Conservation (phyloP, 371 early-diverging fungal genomes). For the Basidiobolus heterosporus region DNA sequence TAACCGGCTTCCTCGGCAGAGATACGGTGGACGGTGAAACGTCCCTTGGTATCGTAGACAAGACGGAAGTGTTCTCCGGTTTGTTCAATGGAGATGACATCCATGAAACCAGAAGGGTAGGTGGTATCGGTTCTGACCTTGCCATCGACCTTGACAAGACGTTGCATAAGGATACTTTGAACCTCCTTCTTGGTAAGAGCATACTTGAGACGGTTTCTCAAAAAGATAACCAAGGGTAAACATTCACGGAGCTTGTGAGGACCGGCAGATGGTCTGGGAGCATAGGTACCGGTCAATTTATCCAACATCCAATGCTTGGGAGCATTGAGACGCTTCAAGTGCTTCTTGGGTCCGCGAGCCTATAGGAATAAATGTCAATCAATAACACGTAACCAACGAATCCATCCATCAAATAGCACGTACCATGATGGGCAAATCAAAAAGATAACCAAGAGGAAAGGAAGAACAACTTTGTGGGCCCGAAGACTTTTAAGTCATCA, state of each 20-base stretch:
- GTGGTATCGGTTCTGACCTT: slow-evolving; percentile 97
- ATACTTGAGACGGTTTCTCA: slow-evolving; percentile 98
- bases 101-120: slow-evolving; percentile 98
- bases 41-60: slow-evolving; percentile 96
- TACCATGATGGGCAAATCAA: no score
- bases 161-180: slow-evolving; percentile 90
- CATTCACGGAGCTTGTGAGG: slow-evolving; percentile 99
- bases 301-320: slow-evolving; percentile 99
- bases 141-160: slow-evolving; percentile 97
- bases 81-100: slow-evolving; percentile 97
- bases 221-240: slow-evolving; percentile 95
- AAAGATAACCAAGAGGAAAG: no score
- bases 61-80: slow-evolving; percentile 99
- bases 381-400: no score
- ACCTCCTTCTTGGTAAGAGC: slow-evolving; percentile 97
- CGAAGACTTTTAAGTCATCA: no score
- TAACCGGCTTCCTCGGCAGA: slow-evolving; percentile 94
- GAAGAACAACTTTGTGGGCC: no score
- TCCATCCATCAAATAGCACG: no score
- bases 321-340: slow-evolving; percentile 98
- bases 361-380: slow-evolving; percentile 9
- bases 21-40: slow-evolving; percentile 98
- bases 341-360: slow-evolving; percentile 99
- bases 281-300: slow-evolving; percentile 96
- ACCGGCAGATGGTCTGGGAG: slow-evolving; percentile 95